phyloP scores from a whole-genome alignment of 805 yeast species.

The Limtongozyma cylindracea region DNA sequence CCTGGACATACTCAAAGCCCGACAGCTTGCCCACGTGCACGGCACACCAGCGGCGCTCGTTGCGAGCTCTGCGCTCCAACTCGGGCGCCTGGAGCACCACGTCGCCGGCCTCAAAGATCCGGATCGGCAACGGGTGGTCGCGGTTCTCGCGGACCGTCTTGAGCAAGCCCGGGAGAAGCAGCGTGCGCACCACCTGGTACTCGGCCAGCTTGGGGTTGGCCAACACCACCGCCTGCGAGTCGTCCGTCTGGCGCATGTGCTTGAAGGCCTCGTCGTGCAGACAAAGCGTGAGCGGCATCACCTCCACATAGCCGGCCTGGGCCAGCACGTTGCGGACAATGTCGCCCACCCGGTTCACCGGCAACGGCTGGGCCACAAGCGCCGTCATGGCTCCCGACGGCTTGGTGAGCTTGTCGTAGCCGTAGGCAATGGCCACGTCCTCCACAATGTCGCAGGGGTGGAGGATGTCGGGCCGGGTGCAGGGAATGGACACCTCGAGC shows the following conservation, averaged over 20 bases:
- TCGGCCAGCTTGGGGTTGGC: conserved; percentile 94
- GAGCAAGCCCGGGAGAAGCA: conserved; percentile 79
- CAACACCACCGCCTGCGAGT: conserved; percentile 63
- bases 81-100: conserved; percentile 63
- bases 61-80: conserved; percentile 72
- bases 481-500: conserved; percentile 54
- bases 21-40: conserved; percentile 85
- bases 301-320: conserved; percentile 91
- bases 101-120: conserved; percentile 90
- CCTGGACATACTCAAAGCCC: conserved; percentile 88
- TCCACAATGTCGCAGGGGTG: conserved; percentile 98
- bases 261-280: conserved; percentile 94
- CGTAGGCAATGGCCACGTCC: conserved; percentile 92
- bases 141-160: conserved; percentile 92
- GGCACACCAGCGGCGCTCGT: conserved; percentile 90
- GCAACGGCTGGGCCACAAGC: conserved; percentile 68
- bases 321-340: conserved; percentile 78
- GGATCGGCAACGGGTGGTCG: conserved; percentile 83
- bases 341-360: conserved; percentile 77
- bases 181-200: conserved; percentile 94
- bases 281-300: conserved; percentile 82
- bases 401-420: conserved; percentile 69
- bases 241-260: conserved; percentile 53
- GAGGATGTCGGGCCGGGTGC: conserved; percentile 85
- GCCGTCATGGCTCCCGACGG: conserved; percentile 63